A percentile compares a stretch with the other conserved stretches of the same genome.
Conservation (phyloP, 495 filamentous ascomycete species). For the Hypoxylon fragiforme region DNA sequence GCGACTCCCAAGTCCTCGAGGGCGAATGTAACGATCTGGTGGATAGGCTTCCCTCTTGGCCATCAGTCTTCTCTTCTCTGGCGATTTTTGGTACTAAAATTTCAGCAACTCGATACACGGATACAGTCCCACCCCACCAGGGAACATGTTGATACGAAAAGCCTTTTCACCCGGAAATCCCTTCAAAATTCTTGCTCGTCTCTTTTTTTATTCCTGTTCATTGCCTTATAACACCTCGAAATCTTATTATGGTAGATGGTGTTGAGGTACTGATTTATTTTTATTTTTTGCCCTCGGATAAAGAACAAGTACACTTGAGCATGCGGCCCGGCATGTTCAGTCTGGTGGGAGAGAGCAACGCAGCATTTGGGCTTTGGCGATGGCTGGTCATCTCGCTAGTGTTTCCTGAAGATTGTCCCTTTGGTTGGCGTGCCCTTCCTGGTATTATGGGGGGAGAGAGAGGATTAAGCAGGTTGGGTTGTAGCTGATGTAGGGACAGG, state of each 20-base stretch:
- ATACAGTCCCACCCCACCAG: conserved; percentile 22
- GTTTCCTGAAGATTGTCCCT: conserved; percentile 22
- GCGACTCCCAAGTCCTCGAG: neutral
- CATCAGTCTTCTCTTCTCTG: conserved; percentile 20
- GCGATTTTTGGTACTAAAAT: conserved; percentile 22
- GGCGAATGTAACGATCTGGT: conserved; percentile 19
- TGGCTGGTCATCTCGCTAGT: conserved; percentile 21
- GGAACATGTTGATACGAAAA: conserved; percentile 38
- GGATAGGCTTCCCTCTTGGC: conserved; percentile 15
- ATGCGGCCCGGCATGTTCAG: conserved; percentile 19
- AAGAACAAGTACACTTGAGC: conserved; percentile 23
- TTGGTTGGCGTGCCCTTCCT: conserved; percentile 4
- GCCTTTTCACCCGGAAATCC: conserved; percentile 34
- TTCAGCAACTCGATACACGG: conserved; percentile 27
- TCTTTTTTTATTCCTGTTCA: conserved; percentile 35
- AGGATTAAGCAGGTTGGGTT: conserved; percentile 20
- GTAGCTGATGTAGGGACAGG: conserved; percentile 27
- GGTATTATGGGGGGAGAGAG: too few relatives aligned
- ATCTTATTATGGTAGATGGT: conserved; percentile 35
- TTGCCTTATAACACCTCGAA: conserved; percentile 31
- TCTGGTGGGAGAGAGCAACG: conserved; percentile 18
- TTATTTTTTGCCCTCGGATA: conserved; percentile 34
- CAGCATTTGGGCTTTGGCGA: conserved; percentile 20
- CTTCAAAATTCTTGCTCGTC: conserved; percentile 28
- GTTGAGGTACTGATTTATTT: conserved; percentile 30